These are phyloP conservation scores for Cryptosporidium ryanae DNA, from an alignment of 169 alveolate genomes.

Conservation along the genomic window DNA sequence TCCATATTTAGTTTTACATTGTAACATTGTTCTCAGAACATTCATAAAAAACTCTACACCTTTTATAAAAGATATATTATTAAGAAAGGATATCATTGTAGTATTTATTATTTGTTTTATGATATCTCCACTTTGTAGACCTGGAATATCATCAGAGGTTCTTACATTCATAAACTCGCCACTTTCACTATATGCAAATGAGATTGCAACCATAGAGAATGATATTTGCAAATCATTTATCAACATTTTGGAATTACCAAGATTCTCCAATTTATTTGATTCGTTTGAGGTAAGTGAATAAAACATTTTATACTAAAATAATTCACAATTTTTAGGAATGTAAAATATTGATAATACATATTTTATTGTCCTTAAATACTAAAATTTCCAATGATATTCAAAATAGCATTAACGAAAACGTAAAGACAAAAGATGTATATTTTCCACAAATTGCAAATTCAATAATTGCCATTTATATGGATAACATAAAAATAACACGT, in stretches of 20 bases:
- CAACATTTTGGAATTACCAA: constrained; percentile 16
- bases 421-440: neutral
- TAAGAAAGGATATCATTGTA: neutral
- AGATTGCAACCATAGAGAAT: constrained; percentile 17
- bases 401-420: neutral
- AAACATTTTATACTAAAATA: neutral
- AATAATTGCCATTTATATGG: constrained; percentile 4
- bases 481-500: neutral
- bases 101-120: constrained; percentile 53
- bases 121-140: constrained; percentile 37
- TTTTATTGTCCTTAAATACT: constrained; percentile 13
- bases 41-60: constrained; percentile 16
- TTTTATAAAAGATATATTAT: constrained; percentile 8
- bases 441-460: neutral
- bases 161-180: constrained; percentile 1
- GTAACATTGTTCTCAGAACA: constrained; percentile 8
- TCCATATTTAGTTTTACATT: constrained; percentile 40
- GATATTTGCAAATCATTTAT: constrained; percentile 6
- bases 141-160: constrained; percentile 47
- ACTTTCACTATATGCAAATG: constrained; percentile 28
- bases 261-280: constrained; percentile 21
- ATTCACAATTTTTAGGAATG: constrained; percentile 18
- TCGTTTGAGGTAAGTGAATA: constrained; percentile 26
- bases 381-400: constrained; percentile 27
- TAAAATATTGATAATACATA: constrained; percentile 2